Conservation (phyloP, 2,329 filamentous ascomycete species). For the Diaporthe destruens region DNA sequence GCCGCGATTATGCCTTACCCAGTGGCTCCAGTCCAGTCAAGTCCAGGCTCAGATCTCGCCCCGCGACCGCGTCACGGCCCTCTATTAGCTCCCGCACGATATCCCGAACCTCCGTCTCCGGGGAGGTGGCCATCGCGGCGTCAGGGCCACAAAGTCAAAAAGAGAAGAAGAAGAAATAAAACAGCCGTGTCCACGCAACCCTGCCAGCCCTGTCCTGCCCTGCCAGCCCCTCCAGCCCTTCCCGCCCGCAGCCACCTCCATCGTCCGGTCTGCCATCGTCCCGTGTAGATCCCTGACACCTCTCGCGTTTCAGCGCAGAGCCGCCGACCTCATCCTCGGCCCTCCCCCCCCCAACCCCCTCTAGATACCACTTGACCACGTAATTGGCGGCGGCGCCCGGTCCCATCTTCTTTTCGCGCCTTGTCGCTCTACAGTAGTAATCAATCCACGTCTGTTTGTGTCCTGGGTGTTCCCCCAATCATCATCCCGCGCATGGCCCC, state of each 20-base stretch:
- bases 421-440: neutral
- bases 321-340: neutral
- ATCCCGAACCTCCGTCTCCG: neutral
- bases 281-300: constrained; percentile 29
- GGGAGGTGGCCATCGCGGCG: neutral
- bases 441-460: neutral
- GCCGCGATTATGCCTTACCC: neutral
- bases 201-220: neutral
- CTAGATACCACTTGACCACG: neutral
- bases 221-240: neutral
- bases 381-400: neutral
- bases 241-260: constrained; percentile 15
- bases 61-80: neutral
- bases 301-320: constrained; percentile 16
- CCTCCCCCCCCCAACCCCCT: too few relatives aligned
- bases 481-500: constrained; percentile 1
- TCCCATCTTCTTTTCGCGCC: neutral
- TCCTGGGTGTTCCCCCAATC: constrained; percentile 14
- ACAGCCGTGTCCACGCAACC: neutral
- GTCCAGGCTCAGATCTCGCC: neutral
- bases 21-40: neutral
- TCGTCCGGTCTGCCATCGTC: constrained; percentile 25
- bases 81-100: constrained; percentile 7
- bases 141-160: neutral
- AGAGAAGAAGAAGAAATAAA: too few relatives aligned